A percentile compares a stretch with the other conserved stretches of the same genome.
These are phyloP conservation scores for Chaetomidium leptoderma DNA, from an alignment of 495 filamentous ascomycete species.

Conservation along the genomic window DNA sequence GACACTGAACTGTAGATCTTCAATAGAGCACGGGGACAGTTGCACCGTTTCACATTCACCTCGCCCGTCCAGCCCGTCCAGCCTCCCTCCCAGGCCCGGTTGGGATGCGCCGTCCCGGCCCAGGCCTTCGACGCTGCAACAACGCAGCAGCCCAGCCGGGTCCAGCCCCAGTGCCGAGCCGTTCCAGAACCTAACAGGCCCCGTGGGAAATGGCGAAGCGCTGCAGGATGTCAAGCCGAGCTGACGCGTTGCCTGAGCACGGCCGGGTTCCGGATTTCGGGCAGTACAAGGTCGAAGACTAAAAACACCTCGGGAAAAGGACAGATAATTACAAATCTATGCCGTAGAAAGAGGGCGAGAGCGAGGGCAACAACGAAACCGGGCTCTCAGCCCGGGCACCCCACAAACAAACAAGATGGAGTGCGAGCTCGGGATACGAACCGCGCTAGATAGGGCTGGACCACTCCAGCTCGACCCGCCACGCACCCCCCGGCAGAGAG, in stretches of 20 bases:
- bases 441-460: neutral
- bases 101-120: neutral
- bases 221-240: conserved; percentile 6
- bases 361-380: too few relatives aligned
- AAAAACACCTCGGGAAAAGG: neutral
- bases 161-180: conserved; percentile 12
- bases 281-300: neutral
- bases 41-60: neutral
- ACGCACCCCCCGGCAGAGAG: too few relatives aligned
- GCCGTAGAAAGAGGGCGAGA: neutral
- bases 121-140: neutral
- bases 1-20: neutral
- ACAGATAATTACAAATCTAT: neutral
- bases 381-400: too few relatives aligned
- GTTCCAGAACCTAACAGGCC: conserved; percentile 16
- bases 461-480: neutral
- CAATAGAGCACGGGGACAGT: neutral
- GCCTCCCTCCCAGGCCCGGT: neutral
- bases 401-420: too few relatives aligned
- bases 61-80: neutral
- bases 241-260: conserved; percentile 1
- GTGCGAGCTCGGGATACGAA: neutral
- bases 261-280: neutral
- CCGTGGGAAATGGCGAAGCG: neutral
- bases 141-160: conserved; percentile 8